phyloP scores from a whole-genome alignment of 306 rosid genomes.

The Malus fusca region DNA sequence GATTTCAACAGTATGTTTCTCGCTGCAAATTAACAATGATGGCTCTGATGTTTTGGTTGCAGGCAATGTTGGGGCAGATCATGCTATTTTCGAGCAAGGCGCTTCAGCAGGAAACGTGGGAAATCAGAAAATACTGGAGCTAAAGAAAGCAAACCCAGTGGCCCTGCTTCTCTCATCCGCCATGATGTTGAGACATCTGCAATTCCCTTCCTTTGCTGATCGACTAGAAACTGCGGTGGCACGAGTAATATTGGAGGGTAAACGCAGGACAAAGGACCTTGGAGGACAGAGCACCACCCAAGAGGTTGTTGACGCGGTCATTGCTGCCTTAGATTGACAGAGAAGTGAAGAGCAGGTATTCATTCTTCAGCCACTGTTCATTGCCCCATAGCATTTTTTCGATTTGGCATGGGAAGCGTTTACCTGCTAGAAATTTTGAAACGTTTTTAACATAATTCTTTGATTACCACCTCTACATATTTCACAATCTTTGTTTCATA shows the following conservation, averaged over 20 bases:
- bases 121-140: constrained; percentile 33
- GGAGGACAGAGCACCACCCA: constrained; percentile 76
- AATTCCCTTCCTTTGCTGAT: constrained; percentile 74
- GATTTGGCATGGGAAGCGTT: constrained; percentile 1
- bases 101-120: constrained; percentile 92
- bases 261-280: constrained; percentile 61
- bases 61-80: constrained; percentile 84
- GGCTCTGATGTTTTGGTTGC: constrained; percentile 16
- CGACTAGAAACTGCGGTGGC: constrained; percentile 64
- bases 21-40: not conserved
- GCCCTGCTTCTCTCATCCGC: constrained; percentile 81
- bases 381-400: not conserved
- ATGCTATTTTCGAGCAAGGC: constrained; percentile 83
- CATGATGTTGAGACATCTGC: constrained; percentile 90
- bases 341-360: not conserved
- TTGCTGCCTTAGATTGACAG: constrained; percentile 46
- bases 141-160: constrained; percentile 72
- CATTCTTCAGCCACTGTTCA: not conserved
- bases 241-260: constrained; percentile 49
- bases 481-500: not conserved
- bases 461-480: not conserved
- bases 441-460: not conserved
- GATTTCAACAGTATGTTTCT: not conserved
- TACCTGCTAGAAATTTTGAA: not conserved
- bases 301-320: constrained; percentile 65